Evolutionary conservation across 2,329 filamentous ascomycete species (phyloP), one percentile per base, ranked within the genome.

Genomic region (Colletotrichum limetticola): DNA sequence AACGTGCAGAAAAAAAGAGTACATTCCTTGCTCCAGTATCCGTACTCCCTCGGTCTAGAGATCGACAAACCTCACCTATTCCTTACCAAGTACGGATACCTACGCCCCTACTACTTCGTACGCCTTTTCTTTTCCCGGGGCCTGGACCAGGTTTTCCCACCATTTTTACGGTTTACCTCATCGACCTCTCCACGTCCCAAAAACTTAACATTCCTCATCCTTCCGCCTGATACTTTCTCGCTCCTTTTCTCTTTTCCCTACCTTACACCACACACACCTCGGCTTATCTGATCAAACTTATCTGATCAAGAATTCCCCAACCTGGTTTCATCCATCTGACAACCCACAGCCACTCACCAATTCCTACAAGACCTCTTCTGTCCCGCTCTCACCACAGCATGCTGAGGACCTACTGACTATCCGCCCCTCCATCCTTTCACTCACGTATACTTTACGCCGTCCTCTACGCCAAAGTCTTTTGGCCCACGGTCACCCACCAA

Each of bases 261-360:
- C 42, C 46, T 42, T 42, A 8, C 56, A 24, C 32, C 22, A 22
- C 42, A 49, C 42, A 69, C 26, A 46, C 55, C 53, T 12, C 11
- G 37, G n/a, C 70, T 72, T 72, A 72, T 72, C 70, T 72, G 70
- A 72, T 72, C 70, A 49, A 32, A 55, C 6, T 72, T 70, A 72
- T 72, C 70, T 72, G 70, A 72, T 72, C 70, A 52, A 61, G 19
- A 61, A 72, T 72, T 71, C 66, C 63, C 19, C 30, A 24, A 52
- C 19, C 59, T 49, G 53, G 59, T 69, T 72, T 68, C 71, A 62
- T 53, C 26, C 65, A 62, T 67, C 37, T 49, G 19, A 46, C 46
- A 52, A 49, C 58, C 24, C 56, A 24, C 35, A 37, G 28, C 52
- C 22, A 42, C 46, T 46, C n/a, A 65, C 6, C 66, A 63, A 52